Evolutionary conservation across 78 protist genomes (phyloP).

Genomic region (Paratrimastix pyriformis): DNA sequence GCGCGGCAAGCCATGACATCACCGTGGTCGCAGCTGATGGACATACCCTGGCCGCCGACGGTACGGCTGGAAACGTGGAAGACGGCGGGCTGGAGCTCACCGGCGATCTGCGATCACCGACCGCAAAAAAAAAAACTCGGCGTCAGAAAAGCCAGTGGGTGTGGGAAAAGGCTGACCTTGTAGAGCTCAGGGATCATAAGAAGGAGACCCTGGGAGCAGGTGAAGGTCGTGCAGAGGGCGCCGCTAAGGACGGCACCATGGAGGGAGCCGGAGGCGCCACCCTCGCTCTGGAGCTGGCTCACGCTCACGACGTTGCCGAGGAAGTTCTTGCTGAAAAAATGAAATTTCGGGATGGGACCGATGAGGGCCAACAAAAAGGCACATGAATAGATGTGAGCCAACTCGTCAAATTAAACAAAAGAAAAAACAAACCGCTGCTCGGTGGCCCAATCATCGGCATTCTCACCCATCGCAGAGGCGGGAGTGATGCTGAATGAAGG

Average conservation of each 20-base stretch:
- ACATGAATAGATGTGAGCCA: too few species aligned
- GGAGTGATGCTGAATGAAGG: too few species aligned
- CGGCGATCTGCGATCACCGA: slow-evolving; percentile 62
- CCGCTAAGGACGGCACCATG: slow-evolving; percentile 35
- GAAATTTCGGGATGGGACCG: too few species aligned
- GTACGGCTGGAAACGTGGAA: slow-evolving; percentile 55
- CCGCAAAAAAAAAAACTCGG: slow-evolving; percentile 45
- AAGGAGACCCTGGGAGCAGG: slow-evolving; percentile 40
- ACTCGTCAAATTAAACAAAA: too few species aligned
- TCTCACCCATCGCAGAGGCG: slow-evolving; percentile 50
- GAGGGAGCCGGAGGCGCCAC: slow-evolving; percentile 36
- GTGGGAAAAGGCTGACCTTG: slow-evolving; percentile 43
- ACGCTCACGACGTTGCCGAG: slow-evolving; percentile 29
- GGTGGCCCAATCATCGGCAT: slow-evolving; percentile 33
- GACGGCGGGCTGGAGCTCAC: slow-evolving; percentile 50
- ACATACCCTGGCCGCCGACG: slow-evolving; percentile 45
- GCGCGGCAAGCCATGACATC: slow-evolving; percentile 53
- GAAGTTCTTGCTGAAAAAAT: slow-evolving; percentile 37
- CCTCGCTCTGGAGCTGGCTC: slow-evolving; percentile 53
- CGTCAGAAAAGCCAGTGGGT: slow-evolving; percentile 22
- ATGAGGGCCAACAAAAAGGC: too few species aligned
- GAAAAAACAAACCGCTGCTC: too few species aligned
- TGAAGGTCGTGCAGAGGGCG: slow-evolving; percentile 26
- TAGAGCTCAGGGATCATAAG: slow-evolving; percentile 52
- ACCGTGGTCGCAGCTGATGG: slow-evolving; percentile 53